These are phyloP conservation scores for Raphidocelis subcapitata DNA, from an alignment of 139 green algal species.

Conservation along the genomic window DNA sequence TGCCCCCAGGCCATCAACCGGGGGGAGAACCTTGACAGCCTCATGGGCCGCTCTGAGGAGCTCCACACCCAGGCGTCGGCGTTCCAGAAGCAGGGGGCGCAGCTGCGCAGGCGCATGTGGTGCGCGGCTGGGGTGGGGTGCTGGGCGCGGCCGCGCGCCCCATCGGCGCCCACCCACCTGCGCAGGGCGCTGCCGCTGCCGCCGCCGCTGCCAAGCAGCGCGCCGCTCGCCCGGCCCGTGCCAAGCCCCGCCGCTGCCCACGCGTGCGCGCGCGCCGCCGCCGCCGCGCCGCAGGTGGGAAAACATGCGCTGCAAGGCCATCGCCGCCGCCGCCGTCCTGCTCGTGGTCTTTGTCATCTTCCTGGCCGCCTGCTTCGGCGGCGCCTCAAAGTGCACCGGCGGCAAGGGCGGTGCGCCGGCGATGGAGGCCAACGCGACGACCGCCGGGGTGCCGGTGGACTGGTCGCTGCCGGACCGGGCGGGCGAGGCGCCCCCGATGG, in stretches of 20 bases:
- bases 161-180: too few relatives aligned
- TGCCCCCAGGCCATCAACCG: too few relatives aligned
- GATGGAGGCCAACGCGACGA: background rate
- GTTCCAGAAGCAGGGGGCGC: conserved; percentile 60
- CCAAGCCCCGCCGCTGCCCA: too few relatives aligned
- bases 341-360: conserved; percentile 62
- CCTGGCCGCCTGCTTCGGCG: conserved; percentile 55
- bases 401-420: background rate
- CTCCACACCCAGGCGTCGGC: conserved; percentile 51
- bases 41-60: too few relatives aligned
- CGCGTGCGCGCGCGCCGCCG: too few relatives aligned
- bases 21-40: too few relatives aligned
- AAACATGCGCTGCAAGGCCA: conserved; percentile 68
- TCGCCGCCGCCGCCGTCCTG: conserved; percentile 31
- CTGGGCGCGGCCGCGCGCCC: too few relatives aligned
- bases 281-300: conserved; percentile 43
- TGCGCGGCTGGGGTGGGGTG: too few relatives aligned
- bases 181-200: too few relatives aligned
- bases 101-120: conserved; percentile 82
- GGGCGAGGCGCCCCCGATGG: background rate
- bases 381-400: conserved; percentile 17
- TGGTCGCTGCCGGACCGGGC: too few relatives aligned
- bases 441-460: background rate
- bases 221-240: too few relatives aligned
- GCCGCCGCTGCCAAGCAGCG: too few relatives aligned